Percentiles rank a stretch among this genome's conserved stretches.
These are phyloP conservation scores for Drechslerella stenobrocha DNA, from an alignment of 2,329 filamentous ascomycete species.

Conservation along the genomic window DNA sequence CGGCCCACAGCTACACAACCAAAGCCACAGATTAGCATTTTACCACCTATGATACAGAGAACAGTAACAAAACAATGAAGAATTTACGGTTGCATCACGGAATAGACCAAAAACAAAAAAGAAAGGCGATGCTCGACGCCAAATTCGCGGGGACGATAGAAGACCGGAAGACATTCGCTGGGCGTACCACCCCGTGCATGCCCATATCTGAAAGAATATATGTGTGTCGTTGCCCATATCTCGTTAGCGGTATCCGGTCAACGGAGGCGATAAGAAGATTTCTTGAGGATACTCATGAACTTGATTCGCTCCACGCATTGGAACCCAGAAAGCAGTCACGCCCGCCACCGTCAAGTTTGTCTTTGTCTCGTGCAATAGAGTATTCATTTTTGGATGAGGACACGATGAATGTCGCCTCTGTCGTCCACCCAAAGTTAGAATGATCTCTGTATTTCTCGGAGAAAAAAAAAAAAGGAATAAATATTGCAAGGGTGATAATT, in stretches of 20 bases:
- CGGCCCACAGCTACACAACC: not conserved
- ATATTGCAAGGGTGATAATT: slow-evolving; percentile 11
- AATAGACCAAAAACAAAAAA: not conserved
- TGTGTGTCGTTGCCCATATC: slow-evolving; percentile 26
- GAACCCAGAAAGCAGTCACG: slow-evolving; percentile 10
- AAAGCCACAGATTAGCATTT: not conserved
- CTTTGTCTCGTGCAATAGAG: slow-evolving; percentile 8
- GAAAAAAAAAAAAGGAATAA: slow-evolving; percentile 17
- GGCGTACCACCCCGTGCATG: slow-evolving; percentile 11
- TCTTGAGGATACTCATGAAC: slow-evolving; percentile 49
- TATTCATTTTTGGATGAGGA: slow-evolving; percentile 21
- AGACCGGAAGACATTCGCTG: slow-evolving; percentile 16
- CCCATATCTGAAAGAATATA: slow-evolving; percentile 39
- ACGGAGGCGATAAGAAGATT: slow-evolving; percentile 42
- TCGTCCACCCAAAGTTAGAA: slow-evolving; percentile 47
- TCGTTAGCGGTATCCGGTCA: slow-evolving; percentile 47
- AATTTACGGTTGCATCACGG: slow-evolving; percentile 12
- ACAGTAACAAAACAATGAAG: not conserved
- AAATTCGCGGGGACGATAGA: slow-evolving; percentile 13
- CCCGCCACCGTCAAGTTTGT: slow-evolving; percentile 14
- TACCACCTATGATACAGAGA: slow-evolving; percentile 27
- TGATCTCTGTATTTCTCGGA: slow-evolving; percentile 27
- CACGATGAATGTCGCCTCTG: slow-evolving; percentile 26
- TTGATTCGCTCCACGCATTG: slow-evolving; percentile 16
- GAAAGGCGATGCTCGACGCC: slow-evolving; percentile 14